Evolutionary conservation across 371 early-diverging fungal species (phyloP).

Genomic region (Haplosporangium sp.): DNA sequence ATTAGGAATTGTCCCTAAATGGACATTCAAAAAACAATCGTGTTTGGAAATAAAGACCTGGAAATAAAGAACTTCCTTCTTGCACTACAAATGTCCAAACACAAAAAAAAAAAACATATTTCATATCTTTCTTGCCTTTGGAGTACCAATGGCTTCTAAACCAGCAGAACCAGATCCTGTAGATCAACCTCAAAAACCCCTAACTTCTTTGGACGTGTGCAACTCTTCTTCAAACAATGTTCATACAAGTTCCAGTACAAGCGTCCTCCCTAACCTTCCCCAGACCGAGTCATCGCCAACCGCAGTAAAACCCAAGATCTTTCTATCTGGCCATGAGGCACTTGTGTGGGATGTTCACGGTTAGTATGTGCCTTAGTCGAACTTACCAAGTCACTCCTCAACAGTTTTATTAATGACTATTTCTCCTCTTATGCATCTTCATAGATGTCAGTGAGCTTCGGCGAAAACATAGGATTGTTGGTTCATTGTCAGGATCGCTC

Average conservation of each 20-base stretch:
- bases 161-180: neutral
- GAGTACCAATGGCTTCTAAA: neutral
- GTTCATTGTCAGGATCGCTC: conserved; percentile 37
- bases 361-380: neutral
- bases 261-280: too few species aligned
- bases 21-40: too few species aligned
- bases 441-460: conserved; percentile 35
- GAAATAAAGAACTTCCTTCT: too few species aligned
- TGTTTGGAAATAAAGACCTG: too few species aligned
- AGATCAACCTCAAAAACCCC: neutral
- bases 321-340: conserved; percentile 24
- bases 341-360: conserved; percentile 48
- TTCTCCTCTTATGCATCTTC: neutral
- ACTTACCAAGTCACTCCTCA: neutral
- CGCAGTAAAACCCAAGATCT: conserved; percentile 21
- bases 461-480: conserved; percentile 30
- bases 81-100: too few species aligned
- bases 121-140: neutral
- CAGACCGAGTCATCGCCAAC: neutral
- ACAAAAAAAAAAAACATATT: neutral
- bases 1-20: too few species aligned
- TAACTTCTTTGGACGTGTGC: neutral
- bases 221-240: neutral
- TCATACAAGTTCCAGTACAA: neutral
- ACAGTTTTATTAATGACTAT: neutral